A percentile compares a stretch with the other conserved stretches of the same genome.
Evolutionary conservation across 371 early-diverging fungal genomes (phyloP).

Genomic region (Rhizopus arrhizus): DNA sequence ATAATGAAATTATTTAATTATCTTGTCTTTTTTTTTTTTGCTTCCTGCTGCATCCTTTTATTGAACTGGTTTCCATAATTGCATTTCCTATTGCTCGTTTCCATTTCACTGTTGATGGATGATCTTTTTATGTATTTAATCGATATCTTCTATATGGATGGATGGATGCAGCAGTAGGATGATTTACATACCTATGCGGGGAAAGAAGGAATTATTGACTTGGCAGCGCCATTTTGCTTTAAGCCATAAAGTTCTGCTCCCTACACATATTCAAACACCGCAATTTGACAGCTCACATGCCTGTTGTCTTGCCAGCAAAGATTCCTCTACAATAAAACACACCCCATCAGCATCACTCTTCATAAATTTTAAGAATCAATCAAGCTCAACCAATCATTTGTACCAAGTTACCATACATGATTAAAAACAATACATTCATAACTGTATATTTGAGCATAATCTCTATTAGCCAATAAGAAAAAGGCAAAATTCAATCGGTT

Average conservation of each 20-base stretch:
- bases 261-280: conserved; percentile 5
- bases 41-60: conserved; percentile 4
- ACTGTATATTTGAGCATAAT: no score
- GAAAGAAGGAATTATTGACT: conserved; percentile 39
- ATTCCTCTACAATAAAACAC: neutral
- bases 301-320: no score
- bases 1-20: neutral
- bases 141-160: neutral
- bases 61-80: neutral
- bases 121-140: neutral
- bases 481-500: no score
- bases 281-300: neutral
- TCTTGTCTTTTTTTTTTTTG: neutral
- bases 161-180: neutral
- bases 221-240: conserved; percentile 21
- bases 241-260: neutral
- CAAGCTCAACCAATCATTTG: neutral
- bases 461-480: no score
- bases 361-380: no score
- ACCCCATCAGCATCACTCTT: neutral
- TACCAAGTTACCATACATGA: neutral
- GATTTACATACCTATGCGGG: conserved; percentile 41
- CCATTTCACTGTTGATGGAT: conserved; percentile 18
- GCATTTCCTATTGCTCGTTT: neutral
- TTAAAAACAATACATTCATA: no score